A percentile compares a stretch with the other conserved stretches of the same genome.
Conservation (phyloP, 345 rosid species). For the Eucalyptus erythrocorys region DNA sequence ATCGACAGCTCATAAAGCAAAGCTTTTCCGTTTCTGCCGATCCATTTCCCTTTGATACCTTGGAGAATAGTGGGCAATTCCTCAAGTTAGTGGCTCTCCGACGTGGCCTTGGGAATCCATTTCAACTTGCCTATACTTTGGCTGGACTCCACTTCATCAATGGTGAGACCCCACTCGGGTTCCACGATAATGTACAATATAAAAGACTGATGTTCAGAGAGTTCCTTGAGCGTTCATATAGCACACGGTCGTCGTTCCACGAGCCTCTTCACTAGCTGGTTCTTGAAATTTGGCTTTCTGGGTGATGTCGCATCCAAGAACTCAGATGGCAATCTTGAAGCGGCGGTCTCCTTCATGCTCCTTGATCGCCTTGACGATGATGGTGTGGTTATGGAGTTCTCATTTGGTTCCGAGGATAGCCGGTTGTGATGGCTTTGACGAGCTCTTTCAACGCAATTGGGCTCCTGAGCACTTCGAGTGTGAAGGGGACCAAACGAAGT, state of each 20-base stretch:
- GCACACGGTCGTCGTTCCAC: background rate
- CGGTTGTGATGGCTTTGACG: background rate
- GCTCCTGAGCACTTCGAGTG: background rate
- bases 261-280: background rate
- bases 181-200: background rate
- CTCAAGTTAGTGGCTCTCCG: background rate
- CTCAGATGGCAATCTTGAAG: background rate
- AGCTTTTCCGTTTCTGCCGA: background rate
- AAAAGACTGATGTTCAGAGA: background rate
- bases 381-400: background rate
- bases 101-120: background rate
- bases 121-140: background rate
- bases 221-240: background rate
- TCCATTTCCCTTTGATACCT: background rate
- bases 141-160: background rate
- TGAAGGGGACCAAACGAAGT: background rate
- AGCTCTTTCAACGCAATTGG: slow-evolving; percentile 3
- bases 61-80: background rate
- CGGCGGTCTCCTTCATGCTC: background rate
- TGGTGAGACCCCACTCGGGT: background rate
- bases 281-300: background rate
- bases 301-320: background rate
- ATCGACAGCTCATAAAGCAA: background rate
- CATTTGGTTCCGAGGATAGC: background rate
- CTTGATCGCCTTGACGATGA: background rate